Evolutionary conservation across 495 filamentous ascomycete species (phyloP).

Genomic region (Aspergillus cavernicola): DNA sequence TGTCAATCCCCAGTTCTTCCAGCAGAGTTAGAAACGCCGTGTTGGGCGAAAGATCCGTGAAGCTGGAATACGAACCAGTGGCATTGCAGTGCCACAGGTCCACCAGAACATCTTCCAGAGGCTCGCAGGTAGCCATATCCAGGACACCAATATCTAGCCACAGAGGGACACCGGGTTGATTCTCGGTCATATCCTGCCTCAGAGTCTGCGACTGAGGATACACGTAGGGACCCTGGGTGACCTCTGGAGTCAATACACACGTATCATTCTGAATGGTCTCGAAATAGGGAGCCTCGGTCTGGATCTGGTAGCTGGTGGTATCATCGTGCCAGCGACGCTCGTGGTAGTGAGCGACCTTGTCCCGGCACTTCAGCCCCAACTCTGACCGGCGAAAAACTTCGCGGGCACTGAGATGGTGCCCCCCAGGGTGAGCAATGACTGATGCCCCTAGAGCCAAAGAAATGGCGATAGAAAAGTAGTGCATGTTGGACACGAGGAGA

Average conservation of each 20-base stretch:
- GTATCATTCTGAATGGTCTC: constrained; percentile 34
- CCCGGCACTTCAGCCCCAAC: not conserved
- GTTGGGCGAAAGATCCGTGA: constrained; percentile 36
- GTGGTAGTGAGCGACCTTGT: not conserved
- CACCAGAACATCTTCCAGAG: constrained; percentile 49
- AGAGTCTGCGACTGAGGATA: constrained; percentile 38
- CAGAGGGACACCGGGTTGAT: constrained; percentile 51
- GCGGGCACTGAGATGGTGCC: not conserved
- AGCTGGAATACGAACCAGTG: constrained; percentile 16
- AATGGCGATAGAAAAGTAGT: not conserved
- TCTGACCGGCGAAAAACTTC: not conserved
- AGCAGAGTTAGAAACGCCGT: constrained; percentile 19
- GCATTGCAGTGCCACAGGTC: constrained; percentile 58
- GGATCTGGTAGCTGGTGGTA: not conserved
- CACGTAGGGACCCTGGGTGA: constrained; percentile 50
- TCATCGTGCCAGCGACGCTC: not conserved
- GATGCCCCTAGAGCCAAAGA: not conserved
- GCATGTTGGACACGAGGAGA: not conserved
- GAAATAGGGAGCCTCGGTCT: constrained; percentile 20
- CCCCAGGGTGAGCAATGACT: not conserved
- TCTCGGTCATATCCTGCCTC: constrained; percentile 51
- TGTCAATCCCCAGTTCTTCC: constrained; percentile 4
- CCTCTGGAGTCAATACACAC: constrained; percentile 43
- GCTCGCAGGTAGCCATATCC: constrained; percentile 53
- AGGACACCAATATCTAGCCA: constrained; percentile 58